Evolutionary conservation across 768 basidiomycete genomes (phyloP).

Genomic region (Xerocomellus chrysenteron): DNA sequence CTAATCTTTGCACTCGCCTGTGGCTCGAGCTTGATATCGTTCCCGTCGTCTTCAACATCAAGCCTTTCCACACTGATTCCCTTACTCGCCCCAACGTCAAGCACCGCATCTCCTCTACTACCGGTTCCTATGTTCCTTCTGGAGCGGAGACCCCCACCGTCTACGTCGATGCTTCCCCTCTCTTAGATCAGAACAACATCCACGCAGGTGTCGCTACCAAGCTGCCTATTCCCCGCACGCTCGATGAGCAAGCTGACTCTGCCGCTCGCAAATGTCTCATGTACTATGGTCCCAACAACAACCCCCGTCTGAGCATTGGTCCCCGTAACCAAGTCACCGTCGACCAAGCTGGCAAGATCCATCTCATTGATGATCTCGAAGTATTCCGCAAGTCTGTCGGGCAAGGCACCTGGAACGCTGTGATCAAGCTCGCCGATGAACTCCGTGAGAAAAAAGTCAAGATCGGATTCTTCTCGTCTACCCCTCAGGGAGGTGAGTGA

Average conservation of each 20-base stretch:
- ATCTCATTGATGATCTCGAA: slow-evolving; percentile 79
- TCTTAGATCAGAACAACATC: slow-evolving; percentile 40
- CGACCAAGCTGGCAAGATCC: slow-evolving; percentile 83
- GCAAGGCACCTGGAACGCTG: slow-evolving; percentile 75
- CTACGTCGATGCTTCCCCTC: slow-evolving; percentile 57
- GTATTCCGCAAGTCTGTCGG: slow-evolving; percentile 75
- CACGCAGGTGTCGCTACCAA: slow-evolving; percentile 50
- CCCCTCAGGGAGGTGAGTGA: slow-evolving; percentile 83
- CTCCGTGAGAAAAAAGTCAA: slow-evolving; percentile 84
- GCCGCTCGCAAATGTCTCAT: slow-evolving; percentile 83
- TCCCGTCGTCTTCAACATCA: slow-evolving; percentile 84
- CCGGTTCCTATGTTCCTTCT: slow-evolving; percentile 74
- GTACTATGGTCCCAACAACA: slow-evolving; percentile 81
- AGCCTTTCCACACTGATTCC: slow-evolving; percentile 78
- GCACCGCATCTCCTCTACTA: slow-evolving; percentile 78
- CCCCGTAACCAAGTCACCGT: slow-evolving; percentile 86
- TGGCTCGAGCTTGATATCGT: slow-evolving; percentile 85
- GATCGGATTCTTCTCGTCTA: slow-evolving; percentile 93
- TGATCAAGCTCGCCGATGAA: slow-evolving; percentile 79
- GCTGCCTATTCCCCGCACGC: slow-evolving; percentile 71
- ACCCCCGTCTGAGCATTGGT: slow-evolving; percentile 79
- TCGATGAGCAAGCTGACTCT: slow-evolving; percentile 85
- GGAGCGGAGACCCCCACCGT: slow-evolving; percentile 76
- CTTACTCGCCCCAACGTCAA: slow-evolving; percentile 76
- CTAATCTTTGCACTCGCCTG: slow-evolving; percentile 81